These are phyloP conservation scores for Theobroma cacao DNA, from an alignment of 345 rosid species.

Conservation along the genomic window DNA sequence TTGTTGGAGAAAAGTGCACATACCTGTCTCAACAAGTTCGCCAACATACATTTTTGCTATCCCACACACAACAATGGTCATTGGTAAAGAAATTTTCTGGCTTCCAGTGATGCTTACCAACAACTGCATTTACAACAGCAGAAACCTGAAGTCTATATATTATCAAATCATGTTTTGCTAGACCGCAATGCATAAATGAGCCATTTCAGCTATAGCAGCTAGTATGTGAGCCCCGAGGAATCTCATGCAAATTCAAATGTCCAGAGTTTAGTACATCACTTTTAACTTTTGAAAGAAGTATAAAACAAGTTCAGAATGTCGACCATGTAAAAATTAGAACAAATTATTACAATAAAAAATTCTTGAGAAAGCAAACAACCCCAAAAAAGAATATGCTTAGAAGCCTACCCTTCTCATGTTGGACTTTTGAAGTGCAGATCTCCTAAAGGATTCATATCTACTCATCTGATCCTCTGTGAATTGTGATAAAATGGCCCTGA, in stretches of 20 bases:
- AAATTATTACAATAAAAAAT: not conserved
- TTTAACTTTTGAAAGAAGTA: not conserved
- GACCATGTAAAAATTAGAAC: not conserved
- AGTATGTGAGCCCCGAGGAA: not conserved
- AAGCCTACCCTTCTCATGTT: constrained; percentile 81
- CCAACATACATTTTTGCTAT: constrained; percentile 99
- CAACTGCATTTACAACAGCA: constrained; percentile 47
- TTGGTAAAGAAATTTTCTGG: constrained; percentile 79
- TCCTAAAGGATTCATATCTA: constrained; percentile 86
- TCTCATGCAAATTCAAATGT: not conserved
- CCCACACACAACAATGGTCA: constrained; percentile 85
- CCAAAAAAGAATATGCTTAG: not conserved
- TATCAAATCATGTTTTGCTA: not conserved
- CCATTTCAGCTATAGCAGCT: not conserved
- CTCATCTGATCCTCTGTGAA: constrained; percentile 85
- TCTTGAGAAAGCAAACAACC: not conserved
- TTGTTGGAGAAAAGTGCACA: not conserved
- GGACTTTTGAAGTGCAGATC: constrained; percentile 92
- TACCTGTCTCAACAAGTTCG: constrained; percentile 95
- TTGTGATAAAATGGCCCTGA: constrained; percentile 73
- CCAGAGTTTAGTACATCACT: not conserved
- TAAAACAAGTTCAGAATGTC: not conserved
- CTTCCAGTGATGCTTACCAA: constrained; percentile 70
- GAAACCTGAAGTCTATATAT: not conserved
- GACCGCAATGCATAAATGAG: not conserved